These are phyloP conservation scores for Auriscalpium microsporum DNA, from an alignment of 768 basidiomycete species.

Conservation along the genomic window DNA sequence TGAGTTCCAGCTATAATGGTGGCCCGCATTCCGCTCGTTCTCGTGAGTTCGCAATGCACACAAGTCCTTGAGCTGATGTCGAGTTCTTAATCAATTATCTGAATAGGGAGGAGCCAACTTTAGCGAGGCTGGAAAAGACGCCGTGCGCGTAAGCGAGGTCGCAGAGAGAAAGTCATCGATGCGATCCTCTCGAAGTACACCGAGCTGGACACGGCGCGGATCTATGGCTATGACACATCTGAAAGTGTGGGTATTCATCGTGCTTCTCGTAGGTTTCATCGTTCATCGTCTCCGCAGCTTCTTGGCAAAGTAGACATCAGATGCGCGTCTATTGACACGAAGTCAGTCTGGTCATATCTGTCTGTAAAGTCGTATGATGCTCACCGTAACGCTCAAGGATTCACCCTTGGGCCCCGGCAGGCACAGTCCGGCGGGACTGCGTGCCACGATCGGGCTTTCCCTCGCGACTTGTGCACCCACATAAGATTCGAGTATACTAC, in stretches of 20 bases:
- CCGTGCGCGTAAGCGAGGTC: conserved; percentile 29
- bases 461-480: conserved; percentile 34
- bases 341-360: conserved; percentile 24
- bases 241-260: conserved; percentile 34
- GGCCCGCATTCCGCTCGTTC: conserved; percentile 18
- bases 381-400: conserved; percentile 23
- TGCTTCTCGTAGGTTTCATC: not conserved
- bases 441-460: conserved; percentile 38
- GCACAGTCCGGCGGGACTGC: conserved; percentile 32
- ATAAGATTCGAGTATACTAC: conserved; percentile 45
- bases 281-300: conserved; percentile 19
- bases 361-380: not conserved
- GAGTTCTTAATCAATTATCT: not conserved
- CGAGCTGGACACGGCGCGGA: conserved; percentile 44
- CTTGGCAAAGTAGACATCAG: conserved; percentile 34
- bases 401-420: conserved; percentile 33
- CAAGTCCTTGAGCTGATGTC: no score
- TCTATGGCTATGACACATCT: conserved; percentile 45
- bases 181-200: conserved; percentile 31
- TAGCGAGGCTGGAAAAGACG: conserved; percentile 33
- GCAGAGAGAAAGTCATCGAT: conserved; percentile 36
- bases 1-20: not conserved
- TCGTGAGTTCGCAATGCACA: conserved; percentile 10
- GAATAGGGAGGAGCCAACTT: conserved; percentile 42
- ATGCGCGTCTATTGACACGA: conserved; percentile 38